A percentile compares a stretch with the other conserved stretches of the same genome.
phyloP scores from a whole-genome alignment of 2,329 filamentous ascomycete genomes.

The Arthroderma sp. region DNA sequence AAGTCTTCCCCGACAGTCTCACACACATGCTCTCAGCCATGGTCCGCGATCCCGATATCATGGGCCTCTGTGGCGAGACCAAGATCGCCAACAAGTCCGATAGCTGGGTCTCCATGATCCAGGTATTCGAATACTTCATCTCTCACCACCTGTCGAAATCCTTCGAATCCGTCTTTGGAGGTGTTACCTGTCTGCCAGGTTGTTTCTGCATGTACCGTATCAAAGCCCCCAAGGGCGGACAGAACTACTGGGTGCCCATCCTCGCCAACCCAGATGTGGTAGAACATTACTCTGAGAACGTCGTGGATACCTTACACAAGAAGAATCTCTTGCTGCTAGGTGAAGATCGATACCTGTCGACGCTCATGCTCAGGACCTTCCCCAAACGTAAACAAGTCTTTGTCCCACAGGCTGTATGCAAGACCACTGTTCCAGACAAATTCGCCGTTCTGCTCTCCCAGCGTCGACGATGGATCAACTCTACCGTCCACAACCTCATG shows the following conservation, averaged over 20 bases:
- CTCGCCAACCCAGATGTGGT: slow-evolving; percentile 96
- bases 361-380: slow-evolving; percentile 96
- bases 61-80: slow-evolving; percentile 96
- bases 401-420: slow-evolving; percentile 96
- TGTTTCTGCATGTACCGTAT: slow-evolving; percentile 99
- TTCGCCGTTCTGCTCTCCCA: slow-evolving; percentile 91
- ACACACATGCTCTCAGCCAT: slow-evolving; percentile 99
- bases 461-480: slow-evolving; percentile 97
- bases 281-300: slow-evolving; percentile 98
- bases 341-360: slow-evolving; percentile 90
- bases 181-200: slow-evolving; percentile 94
- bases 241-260: slow-evolving; percentile 99
- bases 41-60: slow-evolving; percentile 98
- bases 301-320: slow-evolving; percentile 95
- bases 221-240: slow-evolving; percentile 93
- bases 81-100: slow-evolving; percentile 98
- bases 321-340: slow-evolving; percentile 87
- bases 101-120: slow-evolving; percentile 93
- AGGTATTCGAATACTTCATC: slow-evolving; percentile 98
- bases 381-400: slow-evolving; percentile 98
- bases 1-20: slow-evolving; percentile 94
- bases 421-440: slow-evolving; percentile 86
- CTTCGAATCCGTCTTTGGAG: slow-evolving; percentile 96
- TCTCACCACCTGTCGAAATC: slow-evolving; percentile 94
- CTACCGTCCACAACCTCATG: slow-evolving; percentile 96